Percentiles rank a stretch among this genome's conserved stretches.
Evolutionary conservation across 768 basidiomycete genomes (phyloP).

Genomic region (Pisolithus marmoratus): DNA sequence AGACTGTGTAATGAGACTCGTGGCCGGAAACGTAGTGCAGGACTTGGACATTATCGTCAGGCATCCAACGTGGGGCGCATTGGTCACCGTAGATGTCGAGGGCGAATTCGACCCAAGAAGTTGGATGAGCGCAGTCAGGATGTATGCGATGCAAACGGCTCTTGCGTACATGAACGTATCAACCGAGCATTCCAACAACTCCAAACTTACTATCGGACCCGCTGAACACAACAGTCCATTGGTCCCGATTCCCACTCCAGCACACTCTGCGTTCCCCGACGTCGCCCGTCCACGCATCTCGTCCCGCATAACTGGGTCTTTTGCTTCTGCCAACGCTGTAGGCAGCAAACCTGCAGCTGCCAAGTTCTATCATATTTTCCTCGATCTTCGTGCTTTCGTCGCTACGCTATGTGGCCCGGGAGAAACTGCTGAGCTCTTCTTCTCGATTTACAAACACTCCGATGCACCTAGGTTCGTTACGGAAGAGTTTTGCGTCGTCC

Average conservation of each 20-base stretch:
- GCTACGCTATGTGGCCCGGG: slow-evolving; percentile 87
- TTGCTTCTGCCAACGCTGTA: slow-evolving; percentile 15
- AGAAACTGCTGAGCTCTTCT: slow-evolving; percentile 89
- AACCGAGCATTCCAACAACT: slow-evolving; percentile 33
- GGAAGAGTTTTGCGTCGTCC: slow-evolving; percentile 84
- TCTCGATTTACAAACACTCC: slow-evolving; percentile 85
- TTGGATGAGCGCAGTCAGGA: slow-evolving; percentile 85
- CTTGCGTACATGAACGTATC: slow-evolving; percentile 68
- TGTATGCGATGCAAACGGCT: slow-evolving; percentile 86
- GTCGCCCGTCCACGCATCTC: slow-evolving; percentile 21
- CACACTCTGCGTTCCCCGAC: slow-evolving; percentile 71
- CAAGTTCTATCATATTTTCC: slow-evolving; percentile 84
- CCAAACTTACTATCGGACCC: slow-evolving; percentile 30
- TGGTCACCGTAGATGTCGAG: slow-evolving; percentile 87
- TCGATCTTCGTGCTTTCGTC: slow-evolving; percentile 89
- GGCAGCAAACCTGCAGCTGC: slow-evolving; percentile 37
- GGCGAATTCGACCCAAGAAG: slow-evolving; percentile 74
- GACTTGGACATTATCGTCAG: slow-evolving; percentile 94
- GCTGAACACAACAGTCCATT: slow-evolving; percentile 40
- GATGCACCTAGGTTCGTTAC: slow-evolving; percentile 78
- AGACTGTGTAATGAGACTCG: slow-evolving; percentile 84
- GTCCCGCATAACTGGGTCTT: slow-evolving; percentile 33
- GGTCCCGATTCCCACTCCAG: slow-evolving; percentile 50
- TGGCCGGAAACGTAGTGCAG: slow-evolving; percentile 87
- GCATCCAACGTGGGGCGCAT: slow-evolving; percentile 84